phyloP scores from a whole-genome alignment of 495 filamentous ascomycete species.

The Aspergillus steynii region DNA sequence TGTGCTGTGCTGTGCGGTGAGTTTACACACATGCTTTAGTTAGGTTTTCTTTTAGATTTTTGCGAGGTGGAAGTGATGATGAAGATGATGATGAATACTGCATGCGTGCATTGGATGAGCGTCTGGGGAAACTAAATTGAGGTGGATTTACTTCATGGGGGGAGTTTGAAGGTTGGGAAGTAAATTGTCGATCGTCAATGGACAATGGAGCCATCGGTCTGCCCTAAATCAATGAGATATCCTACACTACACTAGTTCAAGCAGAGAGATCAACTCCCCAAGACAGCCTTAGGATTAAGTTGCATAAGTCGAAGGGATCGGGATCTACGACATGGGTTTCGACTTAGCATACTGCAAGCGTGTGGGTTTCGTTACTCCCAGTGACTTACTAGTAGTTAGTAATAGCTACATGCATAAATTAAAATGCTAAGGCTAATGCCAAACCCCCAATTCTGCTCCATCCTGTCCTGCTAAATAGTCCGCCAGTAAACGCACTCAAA shows the following conservation, averaged over 20 bases:
- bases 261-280: not conserved
- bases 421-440: not conserved
- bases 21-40: too few relatives aligned
- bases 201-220: too few relatives aligned
- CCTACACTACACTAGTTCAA: too few relatives aligned
- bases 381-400: not conserved
- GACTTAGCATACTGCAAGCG: not conserved
- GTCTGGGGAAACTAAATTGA: not conserved
- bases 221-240: too few relatives aligned
- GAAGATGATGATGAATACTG: too few relatives aligned
- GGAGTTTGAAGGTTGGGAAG: too few relatives aligned
- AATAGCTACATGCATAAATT: not conserved
- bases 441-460: not conserved
- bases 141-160: too few relatives aligned
- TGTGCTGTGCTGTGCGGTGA: too few relatives aligned
- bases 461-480: not conserved
- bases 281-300: slow-evolving; percentile 14
- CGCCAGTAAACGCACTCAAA: not conserved
- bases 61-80: too few relatives aligned
- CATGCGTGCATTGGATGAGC: too few relatives aligned
- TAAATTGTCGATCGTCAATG: too few relatives aligned
- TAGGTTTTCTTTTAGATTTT: too few relatives aligned
- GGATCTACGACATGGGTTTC: slow-evolving; percentile 20
- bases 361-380: not conserved
- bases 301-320: slow-evolving; percentile 15